Conservation (phyloP, 768 basidiomycete genomes). For the Gloeophyllum trabeum region DNA sequence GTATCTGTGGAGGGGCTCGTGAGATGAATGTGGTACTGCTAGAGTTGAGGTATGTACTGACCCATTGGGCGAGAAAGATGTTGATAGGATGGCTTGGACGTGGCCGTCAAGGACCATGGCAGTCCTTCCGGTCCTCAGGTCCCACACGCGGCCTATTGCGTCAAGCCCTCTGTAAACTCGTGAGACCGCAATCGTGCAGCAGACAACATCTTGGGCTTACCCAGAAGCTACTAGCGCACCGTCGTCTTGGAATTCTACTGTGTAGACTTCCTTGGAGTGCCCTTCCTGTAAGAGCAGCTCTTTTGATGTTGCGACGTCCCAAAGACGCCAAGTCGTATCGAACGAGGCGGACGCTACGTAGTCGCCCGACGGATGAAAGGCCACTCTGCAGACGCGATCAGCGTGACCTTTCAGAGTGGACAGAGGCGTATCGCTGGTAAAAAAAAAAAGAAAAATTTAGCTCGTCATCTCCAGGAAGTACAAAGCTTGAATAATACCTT, state of each 20-base stretch:
- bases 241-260: constrained; percentile 93
- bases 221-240: constrained; percentile 90
- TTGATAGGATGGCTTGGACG: constrained; percentile 81
- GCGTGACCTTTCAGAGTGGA: constrained; percentile 81
- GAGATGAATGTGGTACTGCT: neutral
- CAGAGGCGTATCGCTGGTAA: constrained; percentile 69
- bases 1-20: constrained; percentile 40
- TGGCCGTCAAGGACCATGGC: constrained; percentile 99
- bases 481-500: constrained; percentile 33
- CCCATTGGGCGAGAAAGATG: constrained; percentile 95
- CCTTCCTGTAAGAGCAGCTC: constrained; percentile 91
- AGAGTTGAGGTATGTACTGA: constrained; percentile 31
- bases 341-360: constrained; percentile 94
- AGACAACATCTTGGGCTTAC: constrained; percentile 30
- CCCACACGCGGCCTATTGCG: constrained; percentile 96
- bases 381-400: constrained; percentile 85
- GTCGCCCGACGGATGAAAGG: constrained; percentile 91
- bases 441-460: constrained; percentile 1
- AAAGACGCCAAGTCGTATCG: constrained; percentile 94
- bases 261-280: constrained; percentile 93
- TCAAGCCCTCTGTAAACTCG: constrained; percentile 66
- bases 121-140: constrained; percentile 86
- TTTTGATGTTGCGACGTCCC: constrained; percentile 79
- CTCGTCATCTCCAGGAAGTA: neutral
- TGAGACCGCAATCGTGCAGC: constrained; percentile 2